Evolutionary conservation across 2,329 filamentous ascomycete species (phyloP).

Genomic region (Dactylellina leptospora): DNA sequence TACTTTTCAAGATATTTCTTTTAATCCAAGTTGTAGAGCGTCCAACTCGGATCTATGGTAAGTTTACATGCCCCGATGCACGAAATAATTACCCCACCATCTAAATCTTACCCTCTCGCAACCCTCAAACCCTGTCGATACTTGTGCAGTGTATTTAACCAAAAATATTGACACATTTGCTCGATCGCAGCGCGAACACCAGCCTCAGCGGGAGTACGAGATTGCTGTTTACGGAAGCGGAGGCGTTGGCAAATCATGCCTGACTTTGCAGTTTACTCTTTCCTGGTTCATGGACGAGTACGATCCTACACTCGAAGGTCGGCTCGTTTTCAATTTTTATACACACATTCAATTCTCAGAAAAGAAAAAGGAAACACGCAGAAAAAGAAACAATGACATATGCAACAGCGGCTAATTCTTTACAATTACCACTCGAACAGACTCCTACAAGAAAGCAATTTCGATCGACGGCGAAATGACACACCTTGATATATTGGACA

Average conservation of each 20-base stretch:
- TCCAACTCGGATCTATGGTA: background rate
- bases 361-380: background rate
- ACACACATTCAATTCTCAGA: no score
- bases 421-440: no score
- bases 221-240: constrained; percentile 96
- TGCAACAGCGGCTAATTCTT: no score
- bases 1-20: background rate
- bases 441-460: constrained; percentile 99
- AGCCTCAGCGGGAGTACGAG: constrained; percentile 81
- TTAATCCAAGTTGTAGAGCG: background rate
- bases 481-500: constrained; percentile 95
- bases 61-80: background rate
- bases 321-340: no score
- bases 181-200: background rate
- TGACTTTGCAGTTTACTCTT: constrained; percentile 95
- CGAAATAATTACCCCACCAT: background rate
- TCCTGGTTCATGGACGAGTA: constrained; percentile 99
- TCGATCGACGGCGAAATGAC: constrained; percentile 97
- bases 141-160: background rate
- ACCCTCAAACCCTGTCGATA: background rate
- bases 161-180: background rate
- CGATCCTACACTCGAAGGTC: constrained; percentile 98
- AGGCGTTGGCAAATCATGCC: constrained; percentile 97
- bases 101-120: background rate
- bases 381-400: constrained; percentile 61